A percentile compares a stretch with the other conserved stretches of the same genome.
phyloP scores from a whole-genome alignment of 176 grass and related monocot genomes.

The Carex myosuroides region DNA sequence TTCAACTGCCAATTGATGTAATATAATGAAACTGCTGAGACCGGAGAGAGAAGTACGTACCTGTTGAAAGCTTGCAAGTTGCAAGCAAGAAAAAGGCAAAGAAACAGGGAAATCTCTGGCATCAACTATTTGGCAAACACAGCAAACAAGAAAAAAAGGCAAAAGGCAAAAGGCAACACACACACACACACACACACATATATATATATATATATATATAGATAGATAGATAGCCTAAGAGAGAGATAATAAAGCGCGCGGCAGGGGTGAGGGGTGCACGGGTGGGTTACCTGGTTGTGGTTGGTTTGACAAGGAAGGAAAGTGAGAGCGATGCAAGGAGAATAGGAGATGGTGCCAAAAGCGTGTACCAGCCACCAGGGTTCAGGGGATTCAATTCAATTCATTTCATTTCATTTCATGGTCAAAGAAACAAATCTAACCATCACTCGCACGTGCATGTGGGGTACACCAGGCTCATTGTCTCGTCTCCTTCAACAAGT shows the following conservation, averaged over 20 bases:
- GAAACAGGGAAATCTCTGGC: constrained; percentile 12
- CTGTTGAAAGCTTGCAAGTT: neutral
- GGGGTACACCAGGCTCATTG: neutral
- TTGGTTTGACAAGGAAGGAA: neutral
- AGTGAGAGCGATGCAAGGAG: neutral
- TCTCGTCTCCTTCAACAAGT: neutral
- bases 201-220: too few relatives aligned
- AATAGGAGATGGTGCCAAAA: constrained; percentile 7
- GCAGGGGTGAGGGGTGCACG: neutral
- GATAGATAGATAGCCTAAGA: neutral
- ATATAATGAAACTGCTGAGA: neutral
- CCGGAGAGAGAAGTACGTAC: neutral
- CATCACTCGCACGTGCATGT: neutral
- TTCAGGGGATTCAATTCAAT: neutral
- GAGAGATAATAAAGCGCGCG: neutral
- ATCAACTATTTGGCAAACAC: neutral
- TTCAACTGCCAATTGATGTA: neutral
- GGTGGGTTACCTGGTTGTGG: neutral
- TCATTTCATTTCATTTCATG: neutral
- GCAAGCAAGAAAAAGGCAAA: neutral
- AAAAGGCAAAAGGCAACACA: neutral
- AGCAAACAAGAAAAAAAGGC: neutral
- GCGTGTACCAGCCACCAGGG: neutral
- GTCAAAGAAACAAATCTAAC: neutral
- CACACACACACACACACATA: too few relatives aligned